phyloP scores from a whole-genome alignment of 2,329 filamentous ascomycete species.

The Cladophialophora bantiana region DNA sequence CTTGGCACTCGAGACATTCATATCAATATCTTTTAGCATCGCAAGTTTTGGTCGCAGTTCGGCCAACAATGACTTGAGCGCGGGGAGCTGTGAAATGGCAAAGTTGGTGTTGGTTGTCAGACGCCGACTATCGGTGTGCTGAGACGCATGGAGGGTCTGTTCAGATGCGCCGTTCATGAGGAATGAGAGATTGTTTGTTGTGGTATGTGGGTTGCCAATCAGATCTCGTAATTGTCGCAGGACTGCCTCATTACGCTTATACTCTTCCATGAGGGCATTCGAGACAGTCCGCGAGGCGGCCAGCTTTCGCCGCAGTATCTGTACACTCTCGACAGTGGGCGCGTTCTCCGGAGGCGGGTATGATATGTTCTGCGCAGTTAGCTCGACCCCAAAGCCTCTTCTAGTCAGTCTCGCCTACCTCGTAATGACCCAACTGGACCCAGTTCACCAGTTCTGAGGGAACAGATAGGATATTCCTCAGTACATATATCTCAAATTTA shows the following conservation, averaged over 20 bases:
- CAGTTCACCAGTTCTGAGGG: conserved; percentile 75
- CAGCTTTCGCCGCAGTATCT: conserved; percentile 73
- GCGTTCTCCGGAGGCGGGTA: conserved; percentile 45
- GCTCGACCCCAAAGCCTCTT: neutral
- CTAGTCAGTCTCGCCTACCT: conserved; percentile 56
- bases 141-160: conserved; percentile 55
- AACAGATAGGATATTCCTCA: conserved; percentile 82
- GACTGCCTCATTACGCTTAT: conserved; percentile 73
- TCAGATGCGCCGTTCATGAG: conserved; percentile 60
- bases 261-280: conserved; percentile 71
- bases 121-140: conserved; percentile 46
- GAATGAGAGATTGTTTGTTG: conserved; percentile 60
- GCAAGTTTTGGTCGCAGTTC: conserved; percentile 71
- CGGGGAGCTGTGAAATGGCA: conserved; percentile 80
- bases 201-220: conserved; percentile 45
- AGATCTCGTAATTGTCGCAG: conserved; percentile 69
- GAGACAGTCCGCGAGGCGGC: conserved; percentile 81
- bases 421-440: conserved; percentile 85
- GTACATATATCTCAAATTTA: conserved; percentile 85
- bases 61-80: conserved; percentile 74
- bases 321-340: conserved; percentile 72
- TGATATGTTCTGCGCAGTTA: conserved; percentile 38
- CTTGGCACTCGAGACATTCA: conserved; percentile 47
- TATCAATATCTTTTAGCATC: conserved; percentile 44
- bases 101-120: conserved; percentile 66